Percentiles rank a stretch among this genome's conserved stretches.
These are phyloP conservation scores for Quercus engelmannii DNA, from an alignment of 306 rosid species.

Conservation along the genomic window DNA sequence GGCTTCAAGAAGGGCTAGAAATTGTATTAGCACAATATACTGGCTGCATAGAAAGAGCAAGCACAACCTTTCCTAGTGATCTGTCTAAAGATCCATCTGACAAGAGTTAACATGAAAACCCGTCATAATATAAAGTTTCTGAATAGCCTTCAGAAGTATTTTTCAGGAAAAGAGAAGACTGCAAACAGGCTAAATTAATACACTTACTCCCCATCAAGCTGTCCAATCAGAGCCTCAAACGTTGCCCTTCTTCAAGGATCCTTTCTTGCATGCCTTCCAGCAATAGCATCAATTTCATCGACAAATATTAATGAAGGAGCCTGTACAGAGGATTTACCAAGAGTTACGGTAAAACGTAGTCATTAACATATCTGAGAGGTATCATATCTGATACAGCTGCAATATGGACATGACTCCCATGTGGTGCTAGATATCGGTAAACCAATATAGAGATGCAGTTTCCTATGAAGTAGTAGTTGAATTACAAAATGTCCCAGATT, in stretches of 20 bases:
- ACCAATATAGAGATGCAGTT: no score
- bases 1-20: no score
- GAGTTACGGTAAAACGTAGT: no score
- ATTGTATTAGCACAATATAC: no score
- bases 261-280: slow-evolving; percentile 89
- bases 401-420: no score
- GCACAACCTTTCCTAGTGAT: not conserved
- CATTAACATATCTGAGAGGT: no score
- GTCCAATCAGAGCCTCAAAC: slow-evolving; percentile 90
- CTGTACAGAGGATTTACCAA: no score
- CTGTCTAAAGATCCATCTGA: not conserved
- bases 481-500: no score
- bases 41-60: not conserved
- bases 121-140: not conserved
- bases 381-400: no score
- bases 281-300: slow-evolving; percentile 98
- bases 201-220: slow-evolving; percentile 97
- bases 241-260: slow-evolving; percentile 93
- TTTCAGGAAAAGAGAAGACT: not conserved
- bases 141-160: not conserved
- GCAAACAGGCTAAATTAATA: slow-evolving; percentile 7
- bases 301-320: slow-evolving; percentile 61
- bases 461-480: no score
- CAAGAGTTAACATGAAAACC: not conserved
- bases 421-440: no score